phyloP scores from a whole-genome alignment of 2,329 filamentous ascomycete genomes.

The Aspergillus pseudonomiae region DNA sequence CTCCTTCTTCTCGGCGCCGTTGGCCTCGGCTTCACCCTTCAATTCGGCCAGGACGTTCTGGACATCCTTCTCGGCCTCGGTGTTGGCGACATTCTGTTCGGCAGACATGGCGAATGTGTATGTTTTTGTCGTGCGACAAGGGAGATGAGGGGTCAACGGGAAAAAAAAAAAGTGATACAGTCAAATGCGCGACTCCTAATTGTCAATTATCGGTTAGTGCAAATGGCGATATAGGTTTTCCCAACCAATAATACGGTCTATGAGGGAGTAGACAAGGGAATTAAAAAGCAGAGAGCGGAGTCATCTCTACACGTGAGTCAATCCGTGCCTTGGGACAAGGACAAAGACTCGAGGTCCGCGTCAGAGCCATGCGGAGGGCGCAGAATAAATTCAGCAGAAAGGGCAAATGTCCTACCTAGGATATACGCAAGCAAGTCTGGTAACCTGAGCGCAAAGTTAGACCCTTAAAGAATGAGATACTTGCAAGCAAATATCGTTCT shows the following conservation, averaged over 20 bases:
- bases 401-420: background rate
- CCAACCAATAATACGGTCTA: background rate
- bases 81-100: conserved; percentile 44
- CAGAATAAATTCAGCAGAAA: background rate
- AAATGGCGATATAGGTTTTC: background rate
- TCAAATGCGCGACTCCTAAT: conserved; percentile 1
- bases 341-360: background rate
- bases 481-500: conserved; percentile 6
- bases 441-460: background rate
- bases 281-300: background rate
- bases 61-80: conserved; percentile 50
- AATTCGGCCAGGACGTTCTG: conserved; percentile 50
- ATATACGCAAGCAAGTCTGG: background rate
- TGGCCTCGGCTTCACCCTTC: conserved; percentile 37
- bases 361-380: background rate
- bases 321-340: background rate
- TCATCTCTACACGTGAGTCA: background rate
- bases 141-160: background rate
- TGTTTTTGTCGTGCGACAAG: conserved; percentile 9
- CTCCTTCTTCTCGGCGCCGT: conserved; percentile 23
- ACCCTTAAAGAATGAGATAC: conserved; percentile 2
- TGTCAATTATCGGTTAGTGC: background rate
- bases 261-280: too few species aligned
- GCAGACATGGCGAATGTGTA: conserved; percentile 35
- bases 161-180: background rate